Conservation (phyloP, 1,284 basidiomycete species). For the Athelia sp. region DNA sequence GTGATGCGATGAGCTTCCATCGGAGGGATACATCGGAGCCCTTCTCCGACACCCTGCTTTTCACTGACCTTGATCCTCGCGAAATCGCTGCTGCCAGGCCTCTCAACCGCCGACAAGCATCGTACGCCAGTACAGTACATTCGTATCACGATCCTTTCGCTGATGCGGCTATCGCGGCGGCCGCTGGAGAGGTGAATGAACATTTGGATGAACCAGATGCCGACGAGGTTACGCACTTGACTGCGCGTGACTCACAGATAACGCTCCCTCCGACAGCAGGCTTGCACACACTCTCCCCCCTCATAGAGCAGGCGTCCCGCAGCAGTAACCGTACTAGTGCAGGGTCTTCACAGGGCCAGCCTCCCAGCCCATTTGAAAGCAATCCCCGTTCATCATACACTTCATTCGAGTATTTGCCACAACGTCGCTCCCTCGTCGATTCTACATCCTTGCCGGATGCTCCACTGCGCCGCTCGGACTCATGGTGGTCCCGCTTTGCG, state of each 20-base stretch:
- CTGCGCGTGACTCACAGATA: conserved; percentile 18
- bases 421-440: conserved; percentile 35
- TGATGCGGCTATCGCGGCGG: conserved; percentile 33
- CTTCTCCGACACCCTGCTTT: conserved; percentile 31
- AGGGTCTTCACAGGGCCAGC: conserved; percentile 17
- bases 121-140: conserved; percentile 32
- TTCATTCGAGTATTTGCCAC: conserved; percentile 22
- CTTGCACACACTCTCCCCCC: conserved; percentile 20
- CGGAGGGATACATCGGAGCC: conserved; percentile 46
- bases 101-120: conserved; percentile 30
- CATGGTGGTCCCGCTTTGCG: conserved; percentile 45
- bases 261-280: conserved; percentile 20
- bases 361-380: conserved; percentile 24
- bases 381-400: conserved; percentile 17
- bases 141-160: conserved; percentile 51
- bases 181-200: conserved; percentile 20
- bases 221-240: conserved; percentile 13
- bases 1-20: conserved; percentile 12
- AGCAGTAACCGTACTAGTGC: conserved; percentile 5
- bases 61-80: conserved; percentile 11
- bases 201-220: conserved; percentile 19
- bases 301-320: conserved; percentile 19
- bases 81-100: conserved; percentile 23
- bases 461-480: conserved; percentile 35
- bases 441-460: conserved; percentile 21